Evolutionary conservation across 495 filamentous ascomycete species (phyloP).

Genomic region (Penicillium canariense): DNA sequence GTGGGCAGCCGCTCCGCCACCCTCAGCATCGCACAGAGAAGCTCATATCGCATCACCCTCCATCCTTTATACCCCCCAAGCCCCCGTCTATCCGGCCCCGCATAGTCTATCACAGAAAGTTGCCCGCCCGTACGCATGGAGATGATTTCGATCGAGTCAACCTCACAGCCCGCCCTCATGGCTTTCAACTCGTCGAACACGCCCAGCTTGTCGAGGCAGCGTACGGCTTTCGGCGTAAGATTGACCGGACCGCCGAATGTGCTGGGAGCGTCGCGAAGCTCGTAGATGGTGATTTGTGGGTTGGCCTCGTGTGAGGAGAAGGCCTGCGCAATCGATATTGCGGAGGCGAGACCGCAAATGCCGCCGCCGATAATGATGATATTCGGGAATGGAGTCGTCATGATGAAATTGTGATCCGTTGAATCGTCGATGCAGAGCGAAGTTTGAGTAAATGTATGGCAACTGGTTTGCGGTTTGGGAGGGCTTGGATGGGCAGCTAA

Average conservation of each 20-base stretch:
- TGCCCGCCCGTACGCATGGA: not conserved
- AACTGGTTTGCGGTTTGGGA: not conserved
- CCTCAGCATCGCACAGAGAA: conserved; percentile 23
- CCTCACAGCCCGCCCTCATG: not conserved
- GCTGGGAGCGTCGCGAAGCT: conserved; percentile 40
- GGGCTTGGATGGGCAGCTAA: not conserved
- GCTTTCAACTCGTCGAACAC: conserved; percentile 31
- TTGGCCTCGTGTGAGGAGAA: conserved; percentile 8
- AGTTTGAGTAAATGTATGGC: no score
- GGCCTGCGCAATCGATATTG: conserved; percentile 27
- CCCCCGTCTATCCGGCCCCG: conserved; percentile 30
- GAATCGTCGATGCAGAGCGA: no score
- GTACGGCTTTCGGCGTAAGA: conserved; percentile 52
- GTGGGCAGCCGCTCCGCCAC: not conserved
- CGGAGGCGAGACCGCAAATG: conserved; percentile 28
- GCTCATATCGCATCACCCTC: conserved; percentile 23
- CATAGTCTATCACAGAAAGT: not conserved
- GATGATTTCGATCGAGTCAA: not conserved
- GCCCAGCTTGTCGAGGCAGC: conserved; percentile 47
- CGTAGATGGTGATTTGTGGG: conserved; percentile 42
- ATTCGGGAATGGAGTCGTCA: not conserved
- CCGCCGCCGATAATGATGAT: conserved; percentile 29
- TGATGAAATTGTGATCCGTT: not conserved
- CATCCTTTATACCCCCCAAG: conserved; percentile 34
- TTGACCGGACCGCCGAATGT: conserved; percentile 53